phyloP scores from a whole-genome alignment of 495 filamentous ascomycete species.

The Rostrohypoxylon terebratum region DNA sequence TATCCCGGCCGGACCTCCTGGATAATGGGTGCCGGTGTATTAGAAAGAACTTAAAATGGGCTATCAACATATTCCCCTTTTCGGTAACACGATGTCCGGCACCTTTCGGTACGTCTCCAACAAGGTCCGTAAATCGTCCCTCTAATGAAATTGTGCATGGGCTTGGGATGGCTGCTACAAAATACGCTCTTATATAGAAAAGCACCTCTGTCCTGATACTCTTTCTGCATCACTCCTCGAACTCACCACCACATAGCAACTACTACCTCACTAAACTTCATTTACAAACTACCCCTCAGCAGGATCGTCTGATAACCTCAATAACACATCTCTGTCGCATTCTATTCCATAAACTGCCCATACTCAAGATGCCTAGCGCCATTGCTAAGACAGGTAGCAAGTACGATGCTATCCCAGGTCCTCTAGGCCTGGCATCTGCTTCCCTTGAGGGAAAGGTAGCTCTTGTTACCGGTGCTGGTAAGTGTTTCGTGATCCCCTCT shows the following conservation, averaged over 20 bases:
- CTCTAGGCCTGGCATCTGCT: slow-evolving; percentile 61
- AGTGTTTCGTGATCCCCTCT: slow-evolving; percentile 56
- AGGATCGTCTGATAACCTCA: neutral
- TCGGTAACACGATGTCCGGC: slow-evolving; percentile 51
- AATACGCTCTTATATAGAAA: slow-evolving; percentile 45
- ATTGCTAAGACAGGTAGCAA: slow-evolving; percentile 48
- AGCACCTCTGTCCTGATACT: slow-evolving; percentile 4
- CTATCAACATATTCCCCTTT: slow-evolving; percentile 34
- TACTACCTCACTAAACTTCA: neutral
- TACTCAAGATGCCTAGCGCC: slow-evolving; percentile 55
- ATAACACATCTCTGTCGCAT: neutral
- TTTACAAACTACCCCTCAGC: neutral
- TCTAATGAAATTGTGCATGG: neutral
- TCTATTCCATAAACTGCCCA: slow-evolving; percentile 1
- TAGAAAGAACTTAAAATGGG: slow-evolving; percentile 24
- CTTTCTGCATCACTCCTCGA: neutral
- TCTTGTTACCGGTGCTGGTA: slow-evolving; percentile 49
- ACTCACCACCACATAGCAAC: slow-evolving; percentile 8
- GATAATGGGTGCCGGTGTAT: slow-evolving; percentile 24
- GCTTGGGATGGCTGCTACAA: slow-evolving; percentile 4
- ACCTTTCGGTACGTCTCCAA: slow-evolving; percentile 61
- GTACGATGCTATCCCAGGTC: slow-evolving; percentile 61
- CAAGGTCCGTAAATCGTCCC: slow-evolving; percentile 53
- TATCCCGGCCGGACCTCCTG: slow-evolving; percentile 47
- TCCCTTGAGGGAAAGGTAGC: slow-evolving; percentile 64